Evolutionary conservation across 129 eudicot genomes (phyloP).

Genomic region (Glebionis coronaria): DNA sequence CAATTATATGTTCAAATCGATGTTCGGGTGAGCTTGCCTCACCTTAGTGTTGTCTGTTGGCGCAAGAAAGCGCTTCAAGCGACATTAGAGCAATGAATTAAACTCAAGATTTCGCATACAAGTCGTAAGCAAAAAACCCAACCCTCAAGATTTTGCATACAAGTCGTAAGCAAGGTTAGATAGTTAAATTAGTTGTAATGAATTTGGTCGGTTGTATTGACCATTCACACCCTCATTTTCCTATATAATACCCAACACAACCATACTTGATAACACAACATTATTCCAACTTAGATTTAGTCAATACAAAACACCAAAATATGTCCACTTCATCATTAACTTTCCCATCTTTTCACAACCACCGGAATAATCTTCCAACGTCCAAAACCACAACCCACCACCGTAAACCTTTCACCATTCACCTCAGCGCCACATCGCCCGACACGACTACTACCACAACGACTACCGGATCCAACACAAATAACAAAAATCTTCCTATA

Average conservation of each 20-base stretch:
- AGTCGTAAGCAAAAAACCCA: no score
- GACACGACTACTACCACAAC: constrained; percentile 3
- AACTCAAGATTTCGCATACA: no score
- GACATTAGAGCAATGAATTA: no score
- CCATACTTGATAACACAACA: background rate
- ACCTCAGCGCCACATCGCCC: constrained; percentile 29
- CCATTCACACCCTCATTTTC: constrained; percentile 18
- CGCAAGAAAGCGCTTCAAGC: no score
- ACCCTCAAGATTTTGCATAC: no score
- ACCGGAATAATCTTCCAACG: background rate
- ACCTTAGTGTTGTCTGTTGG: no score
- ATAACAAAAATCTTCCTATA: constrained; percentile 42
- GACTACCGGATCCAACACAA: constrained; percentile 12
- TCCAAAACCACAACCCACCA: background rate
- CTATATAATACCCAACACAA: constrained; percentile 18
- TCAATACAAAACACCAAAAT: background rate
- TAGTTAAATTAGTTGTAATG: background rate
- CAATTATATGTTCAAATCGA: no score
- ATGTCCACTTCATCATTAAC: constrained; percentile 34
- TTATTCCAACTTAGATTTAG: constrained; percentile 20
- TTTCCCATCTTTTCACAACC: constrained; percentile 24
- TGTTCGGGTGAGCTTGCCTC: no score
- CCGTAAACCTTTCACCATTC: constrained; percentile 6
- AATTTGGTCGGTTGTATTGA: constrained; percentile 31
- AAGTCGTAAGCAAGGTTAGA: background rate